These are phyloP conservation scores for Termitomyces eurrhizus DNA, from an alignment of 768 basidiomycete genomes.

Conservation along the genomic window DNA sequence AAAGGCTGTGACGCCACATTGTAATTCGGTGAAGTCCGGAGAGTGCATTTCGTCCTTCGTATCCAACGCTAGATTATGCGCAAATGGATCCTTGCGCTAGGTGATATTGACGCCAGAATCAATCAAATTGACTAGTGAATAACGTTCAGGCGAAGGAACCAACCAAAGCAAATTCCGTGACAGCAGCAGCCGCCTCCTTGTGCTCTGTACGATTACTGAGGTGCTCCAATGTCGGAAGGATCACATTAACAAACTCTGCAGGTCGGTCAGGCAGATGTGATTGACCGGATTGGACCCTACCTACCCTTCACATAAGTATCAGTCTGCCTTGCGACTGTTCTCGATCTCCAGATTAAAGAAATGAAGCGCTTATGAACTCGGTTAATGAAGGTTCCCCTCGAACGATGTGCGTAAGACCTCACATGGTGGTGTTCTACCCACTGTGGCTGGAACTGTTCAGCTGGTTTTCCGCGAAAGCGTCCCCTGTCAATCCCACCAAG, in stretches of 20 bases:
- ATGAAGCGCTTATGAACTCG: conserved; percentile 5
- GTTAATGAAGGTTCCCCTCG: background rate
- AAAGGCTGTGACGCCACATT: conserved; percentile 6
- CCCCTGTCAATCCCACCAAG: conserved; percentile 3
- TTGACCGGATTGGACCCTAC: background rate
- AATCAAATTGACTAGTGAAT: background rate
- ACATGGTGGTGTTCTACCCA: conserved; percentile 10
- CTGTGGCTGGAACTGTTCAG: conserved; percentile 7
- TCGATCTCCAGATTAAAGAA: conserved; percentile 9
- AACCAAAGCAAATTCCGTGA: conserved; percentile 11
- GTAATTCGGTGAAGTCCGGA: conserved; percentile 8
- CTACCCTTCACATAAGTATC: conserved; percentile 8
- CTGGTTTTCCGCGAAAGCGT: conserved; percentile 6
- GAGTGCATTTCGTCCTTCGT: background rate
- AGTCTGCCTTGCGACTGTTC: conserved; percentile 3
- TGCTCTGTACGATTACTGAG: background rate
- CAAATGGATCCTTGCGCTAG: conserved; percentile 9
- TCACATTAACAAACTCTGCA: conserved; percentile 11
- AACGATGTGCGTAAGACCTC: background rate
- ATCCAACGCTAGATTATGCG: background rate
- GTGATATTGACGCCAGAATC: background rate
- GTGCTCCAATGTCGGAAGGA: conserved; percentile 10
- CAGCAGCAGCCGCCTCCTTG: conserved; percentile 5
- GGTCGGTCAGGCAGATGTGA: background rate
- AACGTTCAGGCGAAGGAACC: background rate